Evolutionary conservation across 2,329 filamentous ascomycete genomes (phyloP), one percentile per base, ranked within the genome.

Genomic region (Neophaeococcomyces aloes): DNA sequence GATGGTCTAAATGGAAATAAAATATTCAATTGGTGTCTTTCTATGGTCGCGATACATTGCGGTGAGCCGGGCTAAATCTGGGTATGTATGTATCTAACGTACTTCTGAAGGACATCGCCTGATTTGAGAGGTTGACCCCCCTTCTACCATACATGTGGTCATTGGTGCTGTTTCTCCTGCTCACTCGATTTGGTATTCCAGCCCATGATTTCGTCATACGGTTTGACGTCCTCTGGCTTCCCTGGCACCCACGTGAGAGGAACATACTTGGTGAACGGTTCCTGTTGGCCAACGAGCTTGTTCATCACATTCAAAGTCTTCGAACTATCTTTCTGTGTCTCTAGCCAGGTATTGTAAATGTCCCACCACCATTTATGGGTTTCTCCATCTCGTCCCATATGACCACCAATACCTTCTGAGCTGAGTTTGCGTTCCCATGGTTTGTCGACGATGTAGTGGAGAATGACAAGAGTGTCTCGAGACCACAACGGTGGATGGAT

Each of bases 391-490:
- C 66, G 59, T 1, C 70, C 71, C 19, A 66, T 58, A 51, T 72
- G 71, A 2, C 70, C 70, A 1, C 67, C 71, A 14, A 58, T 53
- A 2, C 67, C 67, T 46, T 70, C 64, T 15, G 55, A 52, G 14
- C 56, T 56, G 3, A 70, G 59, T 14, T 65, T 59, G 39, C 59
- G 61, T 29, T 66, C 63, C 72, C 72, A 75, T 11, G 72, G 72
- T 58, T 75, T 75, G 49, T 75, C 71, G 5, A 74, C 70, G 44
- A 75, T 72, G 43, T 74, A 75, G 51, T 75, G 72, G 38, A 74
- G 45, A 6, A 66, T 65, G 0, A 65, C 59, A 3, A 75, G 65
- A 21, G 67, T 62, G 2, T 65, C 63, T 46, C 74, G 71, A 3
- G 61, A 57, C 71, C 71, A 75, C 17, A 74, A 65, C 29, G 66